These are phyloP conservation scores for Imleria badia DNA, from an alignment of 768 basidiomycete genomes.

Conservation along the genomic window DNA sequence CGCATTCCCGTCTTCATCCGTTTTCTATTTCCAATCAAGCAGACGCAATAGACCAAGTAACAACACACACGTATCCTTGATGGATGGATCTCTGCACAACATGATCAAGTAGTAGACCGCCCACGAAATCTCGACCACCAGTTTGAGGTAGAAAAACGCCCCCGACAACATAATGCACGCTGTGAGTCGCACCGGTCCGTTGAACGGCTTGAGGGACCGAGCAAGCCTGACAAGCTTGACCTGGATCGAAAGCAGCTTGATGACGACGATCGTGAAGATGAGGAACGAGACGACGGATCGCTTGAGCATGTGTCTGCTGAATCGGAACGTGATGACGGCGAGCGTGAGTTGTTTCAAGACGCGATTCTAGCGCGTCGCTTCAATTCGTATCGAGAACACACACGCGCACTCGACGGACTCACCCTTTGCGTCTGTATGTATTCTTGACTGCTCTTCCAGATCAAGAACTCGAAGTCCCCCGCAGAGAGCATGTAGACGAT, in stretches of 20 bases:
- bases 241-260: constrained; percentile 30
- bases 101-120: constrained; percentile 26
- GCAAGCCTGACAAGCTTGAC: constrained; percentile 30
- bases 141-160: constrained; percentile 28
- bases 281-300: constrained; percentile 30
- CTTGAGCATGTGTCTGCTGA: constrained; percentile 28
- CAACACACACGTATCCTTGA: constrained; percentile 22
- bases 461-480: constrained; percentile 16
- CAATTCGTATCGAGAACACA: background rate
- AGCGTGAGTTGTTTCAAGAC: constrained; percentile 26
- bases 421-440: constrained; percentile 23
- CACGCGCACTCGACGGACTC: background rate
- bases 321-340: constrained; percentile 28
- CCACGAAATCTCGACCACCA: constrained; percentile 29
- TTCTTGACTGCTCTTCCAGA: constrained; percentile 17
- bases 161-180: constrained; percentile 25
- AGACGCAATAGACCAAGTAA: constrained; percentile 27
- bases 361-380: constrained; percentile 11
- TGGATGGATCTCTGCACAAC: constrained; percentile 28
- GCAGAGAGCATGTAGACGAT: constrained; percentile 21
- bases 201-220: constrained; percentile 26
- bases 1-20: background rate
- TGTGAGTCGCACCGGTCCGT: constrained; percentile 25
- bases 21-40: constrained; percentile 31
- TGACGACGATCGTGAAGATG: constrained; percentile 30